Evolutionary conservation across 148 eudicot genomes (phyloP).

Genomic region (Amaranthus cruentus): DNA sequence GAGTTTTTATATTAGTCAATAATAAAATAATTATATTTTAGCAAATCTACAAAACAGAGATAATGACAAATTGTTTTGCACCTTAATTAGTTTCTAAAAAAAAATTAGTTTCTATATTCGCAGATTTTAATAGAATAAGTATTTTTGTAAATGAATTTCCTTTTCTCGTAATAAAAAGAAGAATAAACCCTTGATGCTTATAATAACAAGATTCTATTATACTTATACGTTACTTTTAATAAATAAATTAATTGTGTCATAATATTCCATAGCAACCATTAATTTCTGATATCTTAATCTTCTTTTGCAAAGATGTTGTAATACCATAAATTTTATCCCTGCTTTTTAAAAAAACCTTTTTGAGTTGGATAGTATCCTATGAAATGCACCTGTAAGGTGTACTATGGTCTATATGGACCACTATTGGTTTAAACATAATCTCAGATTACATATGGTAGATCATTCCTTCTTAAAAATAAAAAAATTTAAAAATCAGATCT

Average conservation of each 20-base stretch:
- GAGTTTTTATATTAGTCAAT: too few relatives aligned
- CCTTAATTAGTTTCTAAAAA: too few relatives aligned
- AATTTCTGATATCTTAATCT: background rate
- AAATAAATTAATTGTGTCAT: too few relatives aligned
- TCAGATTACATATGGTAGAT: background rate
- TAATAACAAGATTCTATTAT: background rate
- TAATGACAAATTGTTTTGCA: too few relatives aligned
- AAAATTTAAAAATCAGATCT: too few relatives aligned
- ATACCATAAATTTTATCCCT: background rate
- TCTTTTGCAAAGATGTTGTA: background rate
- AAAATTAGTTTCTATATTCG: too few relatives aligned
- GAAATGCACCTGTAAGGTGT: background rate
- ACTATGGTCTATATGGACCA: background rate
- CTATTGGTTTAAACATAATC: background rate
- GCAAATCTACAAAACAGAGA: too few relatives aligned
- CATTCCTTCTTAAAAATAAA: background rate
- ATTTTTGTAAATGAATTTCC: too few relatives aligned
- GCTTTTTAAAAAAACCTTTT: background rate
- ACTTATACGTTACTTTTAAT: background rate
- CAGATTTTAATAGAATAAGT: too few relatives aligned
- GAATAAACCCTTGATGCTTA: background rate
- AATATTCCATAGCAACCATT: too few relatives aligned
- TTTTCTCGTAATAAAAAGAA: too few relatives aligned
- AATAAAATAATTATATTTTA: too few relatives aligned
- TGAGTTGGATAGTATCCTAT: slow-evolving; percentile 3